phyloP scores from a whole-genome alignment of 2,329 filamentous ascomycete species.

The Ophiostoma sp. region DNA sequence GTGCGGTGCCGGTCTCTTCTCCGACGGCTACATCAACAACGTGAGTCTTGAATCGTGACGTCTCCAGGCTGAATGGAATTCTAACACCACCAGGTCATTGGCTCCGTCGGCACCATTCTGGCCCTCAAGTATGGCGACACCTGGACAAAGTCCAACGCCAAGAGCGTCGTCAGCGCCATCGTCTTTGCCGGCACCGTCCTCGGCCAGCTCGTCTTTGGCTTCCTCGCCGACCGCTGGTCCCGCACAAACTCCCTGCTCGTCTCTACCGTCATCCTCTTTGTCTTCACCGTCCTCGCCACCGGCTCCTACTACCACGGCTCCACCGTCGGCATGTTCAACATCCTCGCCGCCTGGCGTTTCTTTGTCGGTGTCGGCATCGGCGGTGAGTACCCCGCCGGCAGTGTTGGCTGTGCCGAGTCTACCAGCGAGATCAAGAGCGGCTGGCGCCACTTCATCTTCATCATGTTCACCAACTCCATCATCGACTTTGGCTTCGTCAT shows the following conservation, averaged over 20 bases:
- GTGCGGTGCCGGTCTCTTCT: conserved; percentile 84
- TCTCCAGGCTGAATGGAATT: not conserved
- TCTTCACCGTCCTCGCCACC: conserved; percentile 76
- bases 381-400: conserved; percentile 75
- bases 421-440: conserved; percentile 76
- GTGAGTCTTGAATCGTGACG: conserved; percentile 38
- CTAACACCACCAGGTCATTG: conserved; percentile 61
- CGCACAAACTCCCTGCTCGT: conserved; percentile 74
- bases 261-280: conserved; percentile 75
- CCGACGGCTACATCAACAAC: conserved; percentile 87
- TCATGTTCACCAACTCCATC: conserved; percentile 46
- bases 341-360: conserved; percentile 76
- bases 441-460: conserved; percentile 84
- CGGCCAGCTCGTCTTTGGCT: conserved; percentile 76
- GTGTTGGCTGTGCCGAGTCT: conserved; percentile 76
- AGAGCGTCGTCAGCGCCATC: conserved; percentile 72
- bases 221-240: conserved; percentile 76
- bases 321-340: conserved; percentile 65
- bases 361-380: conserved; percentile 77
- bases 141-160: conserved; percentile 65
- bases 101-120: conserved; percentile 77
- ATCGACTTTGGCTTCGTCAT: conserved; percentile 66
- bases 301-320: conserved; percentile 71
- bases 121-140: conserved; percentile 58
- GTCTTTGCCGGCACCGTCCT: conserved; percentile 79